Evolutionary conservation across 306 rosid species (phyloP).

Genomic region (Lotus japonicus): DNA sequence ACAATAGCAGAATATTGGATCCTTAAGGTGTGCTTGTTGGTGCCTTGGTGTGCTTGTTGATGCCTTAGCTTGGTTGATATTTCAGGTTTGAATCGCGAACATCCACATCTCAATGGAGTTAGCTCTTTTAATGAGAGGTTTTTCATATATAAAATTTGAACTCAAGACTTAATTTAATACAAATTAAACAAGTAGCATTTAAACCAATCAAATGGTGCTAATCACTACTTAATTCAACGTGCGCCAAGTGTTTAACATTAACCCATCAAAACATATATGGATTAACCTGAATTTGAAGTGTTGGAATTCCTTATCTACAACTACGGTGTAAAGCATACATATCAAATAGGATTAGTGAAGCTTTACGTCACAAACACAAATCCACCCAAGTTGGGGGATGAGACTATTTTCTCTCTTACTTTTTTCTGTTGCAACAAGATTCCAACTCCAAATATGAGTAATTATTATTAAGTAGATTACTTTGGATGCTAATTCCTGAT

Average conservation of each 20-base stretch:
- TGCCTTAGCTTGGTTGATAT: too few relatives aligned
- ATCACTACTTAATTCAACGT: too few relatives aligned
- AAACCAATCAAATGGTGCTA: too few relatives aligned
- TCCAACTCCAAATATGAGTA: constrained; percentile 22
- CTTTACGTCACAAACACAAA: constrained; percentile 19
- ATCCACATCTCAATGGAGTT: too few relatives aligned
- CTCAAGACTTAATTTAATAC: too few relatives aligned
- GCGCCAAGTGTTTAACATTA: background rate
- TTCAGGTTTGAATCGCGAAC: too few relatives aligned
- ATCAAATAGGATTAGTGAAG: background rate
- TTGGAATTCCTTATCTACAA: constrained; percentile 7
- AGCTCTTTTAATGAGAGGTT: too few relatives aligned
- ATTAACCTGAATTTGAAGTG: constrained; percentile 14
- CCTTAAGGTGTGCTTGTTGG: background rate
- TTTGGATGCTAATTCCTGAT: constrained; percentile 23
- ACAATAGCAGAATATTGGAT: constrained; percentile 19
- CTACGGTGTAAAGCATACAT: background rate
- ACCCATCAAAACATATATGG: background rate
- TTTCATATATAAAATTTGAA: too few relatives aligned
- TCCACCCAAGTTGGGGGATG: constrained; percentile 31
- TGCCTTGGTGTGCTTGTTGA: background rate
- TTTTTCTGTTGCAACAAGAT: constrained; percentile 30
- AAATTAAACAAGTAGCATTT: too few relatives aligned
- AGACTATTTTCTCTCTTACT: background rate
- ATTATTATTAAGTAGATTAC: constrained; percentile 29